A percentile compares a stretch with the other conserved stretches of the same genome.
Conservation (phyloP, 2,329 filamentous ascomycete species). For the Trichoderma afroharzianum region DNA sequence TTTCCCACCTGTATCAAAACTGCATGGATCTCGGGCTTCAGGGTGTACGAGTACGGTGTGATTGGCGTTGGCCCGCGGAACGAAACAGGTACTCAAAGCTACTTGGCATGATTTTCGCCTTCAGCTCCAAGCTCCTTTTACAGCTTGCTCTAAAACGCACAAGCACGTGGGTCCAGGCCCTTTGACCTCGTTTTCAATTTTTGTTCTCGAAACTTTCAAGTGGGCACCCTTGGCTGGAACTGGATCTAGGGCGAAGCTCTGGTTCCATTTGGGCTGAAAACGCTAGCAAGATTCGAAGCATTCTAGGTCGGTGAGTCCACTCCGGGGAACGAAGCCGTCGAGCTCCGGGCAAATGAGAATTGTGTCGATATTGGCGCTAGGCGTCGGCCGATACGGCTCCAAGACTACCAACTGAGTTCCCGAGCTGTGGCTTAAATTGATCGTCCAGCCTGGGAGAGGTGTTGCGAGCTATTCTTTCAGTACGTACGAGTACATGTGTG, state of each 20-base stretch:
- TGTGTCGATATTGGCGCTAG: conserved; percentile 10
- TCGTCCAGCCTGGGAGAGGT: background rate
- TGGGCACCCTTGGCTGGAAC: conserved; percentile 1
- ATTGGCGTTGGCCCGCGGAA: background rate
- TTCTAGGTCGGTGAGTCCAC: conserved; percentile 1
- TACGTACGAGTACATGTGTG: background rate
- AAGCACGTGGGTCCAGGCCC: background rate
- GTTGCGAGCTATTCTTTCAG: background rate
- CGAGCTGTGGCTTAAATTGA: background rate
- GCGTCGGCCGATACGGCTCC: conserved; percentile 13
- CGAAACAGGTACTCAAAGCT: background rate
- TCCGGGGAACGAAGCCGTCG: conserved; percentile 12
- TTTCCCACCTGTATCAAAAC: background rate
- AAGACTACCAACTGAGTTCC: background rate
- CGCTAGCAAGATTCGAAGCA: conserved; percentile 8
- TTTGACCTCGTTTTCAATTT: background rate
- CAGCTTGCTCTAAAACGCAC: background rate
- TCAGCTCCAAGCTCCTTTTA: background rate
- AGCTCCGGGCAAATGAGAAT: conserved; percentile 15
- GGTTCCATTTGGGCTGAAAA: conserved; percentile 7
- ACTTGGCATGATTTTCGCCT: background rate
- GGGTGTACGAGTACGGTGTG: background rate
- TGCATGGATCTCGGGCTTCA: background rate
- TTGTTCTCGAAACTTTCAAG: conserved; percentile 13
- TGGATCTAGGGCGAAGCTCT: conserved; percentile 3